Evolutionary conservation across 2,329 filamentous ascomycete species (phyloP).

Genomic region (Fusarium hainanense): DNA sequence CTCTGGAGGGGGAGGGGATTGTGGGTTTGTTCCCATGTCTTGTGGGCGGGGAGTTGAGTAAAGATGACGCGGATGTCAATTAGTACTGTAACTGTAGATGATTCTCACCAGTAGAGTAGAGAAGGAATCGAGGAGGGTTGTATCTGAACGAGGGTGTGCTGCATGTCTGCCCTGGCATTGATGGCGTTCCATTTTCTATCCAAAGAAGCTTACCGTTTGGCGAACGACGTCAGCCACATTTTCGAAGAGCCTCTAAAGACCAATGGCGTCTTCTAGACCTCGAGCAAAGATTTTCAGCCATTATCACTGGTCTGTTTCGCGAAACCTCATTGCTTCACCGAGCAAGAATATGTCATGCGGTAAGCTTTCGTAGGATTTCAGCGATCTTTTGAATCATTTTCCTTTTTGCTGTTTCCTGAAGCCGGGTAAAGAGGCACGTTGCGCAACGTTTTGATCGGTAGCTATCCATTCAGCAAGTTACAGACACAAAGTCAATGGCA

Average conservation of each 20-base stretch:
- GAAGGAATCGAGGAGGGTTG: neutral
- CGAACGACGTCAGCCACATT: slow-evolving; percentile 5
- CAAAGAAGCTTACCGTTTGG: slow-evolving; percentile 19
- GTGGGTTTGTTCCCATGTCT: neutral
- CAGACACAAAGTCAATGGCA: neutral
- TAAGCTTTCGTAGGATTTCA: neutral
- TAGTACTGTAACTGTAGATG: too few species aligned
- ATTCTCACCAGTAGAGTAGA: neutral
- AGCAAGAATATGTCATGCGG: neutral
- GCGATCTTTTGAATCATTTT: neutral
- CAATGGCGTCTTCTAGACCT: slow-evolving; percentile 2
- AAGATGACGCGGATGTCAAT: neutral
- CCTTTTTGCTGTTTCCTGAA: neutral
- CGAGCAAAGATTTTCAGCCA: neutral
- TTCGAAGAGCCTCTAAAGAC: neutral
- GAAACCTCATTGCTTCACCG: neutral
- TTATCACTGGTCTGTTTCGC: neutral
- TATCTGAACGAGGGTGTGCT: slow-evolving; percentile 1
- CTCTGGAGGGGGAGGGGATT: neutral
- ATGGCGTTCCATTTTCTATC: neutral
- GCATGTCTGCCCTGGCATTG: slow-evolving; percentile 2
- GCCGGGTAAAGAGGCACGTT: neutral
- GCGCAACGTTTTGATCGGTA: neutral
- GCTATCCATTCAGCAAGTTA: neutral
- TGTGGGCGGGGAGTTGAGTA: neutral